These are phyloP conservation scores for Lagenidium giganteum DNA, from an alignment of 352 stramenopile genomes.

Conservation along the genomic window DNA sequence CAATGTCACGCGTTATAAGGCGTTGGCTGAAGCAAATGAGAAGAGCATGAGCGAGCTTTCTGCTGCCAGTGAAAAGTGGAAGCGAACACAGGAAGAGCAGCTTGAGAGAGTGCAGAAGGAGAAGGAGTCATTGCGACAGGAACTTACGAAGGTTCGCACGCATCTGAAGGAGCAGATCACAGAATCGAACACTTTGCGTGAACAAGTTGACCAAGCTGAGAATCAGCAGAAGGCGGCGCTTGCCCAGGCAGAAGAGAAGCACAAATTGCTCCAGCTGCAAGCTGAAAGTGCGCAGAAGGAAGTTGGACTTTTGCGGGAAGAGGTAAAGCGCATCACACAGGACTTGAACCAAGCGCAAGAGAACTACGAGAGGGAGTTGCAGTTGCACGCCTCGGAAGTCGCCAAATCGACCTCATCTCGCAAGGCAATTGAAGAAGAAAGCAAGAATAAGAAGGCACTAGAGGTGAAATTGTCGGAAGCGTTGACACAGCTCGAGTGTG, in stretches of 20 bases:
- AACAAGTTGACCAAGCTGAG: constrained; percentile 40
- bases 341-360: constrained; percentile 37
- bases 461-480: constrained; percentile 25
- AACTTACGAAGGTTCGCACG: constrained; percentile 30
- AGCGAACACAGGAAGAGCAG: constrained; percentile 35
- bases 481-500: constrained; percentile 21
- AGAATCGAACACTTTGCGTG: constrained; percentile 40
- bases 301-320: constrained; percentile 30
- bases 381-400: constrained; percentile 56
- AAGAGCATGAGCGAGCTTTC: constrained; percentile 51
- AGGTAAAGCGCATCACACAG: constrained; percentile 29
- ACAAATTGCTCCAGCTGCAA: constrained; percentile 37
- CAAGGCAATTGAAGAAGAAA: constrained; percentile 35
- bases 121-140: constrained; percentile 22
- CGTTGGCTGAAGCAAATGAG: constrained; percentile 56
- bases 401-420: constrained; percentile 32
- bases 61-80: constrained; percentile 48
- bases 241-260: constrained; percentile 28
- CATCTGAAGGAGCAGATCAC: constrained; percentile 40
- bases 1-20: constrained; percentile 56
- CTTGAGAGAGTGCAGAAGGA: constrained; percentile 34
- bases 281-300: constrained; percentile 31
- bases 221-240: constrained; percentile 25
- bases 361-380: constrained; percentile 76
- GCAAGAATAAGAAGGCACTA: constrained; percentile 23